phyloP scores from a whole-genome alignment of 1,284 basidiomycete genomes.

The Pseudozyma hubeiensis region DNA sequence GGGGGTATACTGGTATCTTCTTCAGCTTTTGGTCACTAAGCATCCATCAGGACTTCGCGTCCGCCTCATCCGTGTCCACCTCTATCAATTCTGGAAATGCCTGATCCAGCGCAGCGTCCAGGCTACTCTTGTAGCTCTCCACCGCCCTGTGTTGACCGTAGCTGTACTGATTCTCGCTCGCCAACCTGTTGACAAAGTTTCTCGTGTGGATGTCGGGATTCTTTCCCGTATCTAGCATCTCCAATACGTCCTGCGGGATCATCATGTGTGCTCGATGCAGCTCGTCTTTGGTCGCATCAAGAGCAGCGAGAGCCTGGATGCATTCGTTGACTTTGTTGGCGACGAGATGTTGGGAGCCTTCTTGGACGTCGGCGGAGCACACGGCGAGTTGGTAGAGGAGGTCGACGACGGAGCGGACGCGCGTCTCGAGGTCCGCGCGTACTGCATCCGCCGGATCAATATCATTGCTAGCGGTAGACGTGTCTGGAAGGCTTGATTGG shows the following conservation, averaged over 20 bases:
- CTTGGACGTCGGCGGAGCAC: constrained; percentile 61
- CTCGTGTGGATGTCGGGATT: constrained; percentile 67
- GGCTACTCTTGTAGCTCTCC: constrained; percentile 28
- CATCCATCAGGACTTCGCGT: not conserved
- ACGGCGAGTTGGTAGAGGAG: constrained; percentile 63
- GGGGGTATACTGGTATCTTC: constrained; percentile 11
- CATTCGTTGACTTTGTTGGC: constrained; percentile 58
- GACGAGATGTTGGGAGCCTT: constrained; percentile 55
- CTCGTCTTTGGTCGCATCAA: constrained; percentile 54
- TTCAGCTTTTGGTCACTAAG: not conserved
- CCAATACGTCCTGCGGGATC: constrained; percentile 61
- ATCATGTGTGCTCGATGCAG: constrained; percentile 45
- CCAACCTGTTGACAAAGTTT: constrained; percentile 61
- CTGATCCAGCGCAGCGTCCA: constrained; percentile 37
- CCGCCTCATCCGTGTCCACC: not conserved
- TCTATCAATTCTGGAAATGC: constrained; percentile 37
- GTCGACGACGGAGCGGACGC: constrained; percentile 58
- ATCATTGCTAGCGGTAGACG: not conserved
- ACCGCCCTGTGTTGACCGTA: constrained; percentile 54
- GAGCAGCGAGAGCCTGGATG: constrained; percentile 53
- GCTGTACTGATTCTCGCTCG: constrained; percentile 67
- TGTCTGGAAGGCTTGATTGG: not conserved
- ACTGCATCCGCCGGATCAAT: constrained; percentile 30
- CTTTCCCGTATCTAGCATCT: constrained; percentile 64
- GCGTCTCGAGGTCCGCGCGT: constrained; percentile 54